phyloP scores from a whole-genome alignment of 129 eudicot species.

The Heracleum sosnowskyi region DNA sequence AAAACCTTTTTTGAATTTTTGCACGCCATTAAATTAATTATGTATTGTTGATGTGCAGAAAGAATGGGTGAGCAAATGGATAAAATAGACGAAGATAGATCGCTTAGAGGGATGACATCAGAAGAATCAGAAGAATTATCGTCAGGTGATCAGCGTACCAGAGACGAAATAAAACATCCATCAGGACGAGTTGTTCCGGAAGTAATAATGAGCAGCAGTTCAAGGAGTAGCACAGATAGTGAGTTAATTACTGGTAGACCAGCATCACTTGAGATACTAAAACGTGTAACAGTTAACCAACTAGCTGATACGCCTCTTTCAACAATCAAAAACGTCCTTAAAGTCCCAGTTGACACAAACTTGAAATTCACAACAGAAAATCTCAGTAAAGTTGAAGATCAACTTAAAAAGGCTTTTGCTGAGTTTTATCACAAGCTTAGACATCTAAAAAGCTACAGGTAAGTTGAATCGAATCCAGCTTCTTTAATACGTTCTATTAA shows the following conservation, averaged over 20 bases:
- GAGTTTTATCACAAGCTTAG: constrained; percentile 48
- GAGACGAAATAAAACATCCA: background rate
- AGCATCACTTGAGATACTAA: constrained; percentile 32
- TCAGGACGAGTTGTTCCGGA: constrained; percentile 2
- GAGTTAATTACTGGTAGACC: constrained; percentile 9
- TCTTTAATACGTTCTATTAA: no score
- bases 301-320: constrained; percentile 22
- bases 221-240: background rate
- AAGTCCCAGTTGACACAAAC: constrained; percentile 22
- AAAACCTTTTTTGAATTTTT: no score
- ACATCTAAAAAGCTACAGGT: constrained; percentile 44
- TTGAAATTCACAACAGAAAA: constrained; percentile 30
- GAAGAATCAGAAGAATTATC: background rate
- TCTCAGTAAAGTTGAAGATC: constrained; percentile 31
- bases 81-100: constrained; percentile 5
- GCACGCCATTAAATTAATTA: background rate
- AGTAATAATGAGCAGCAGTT: background rate
- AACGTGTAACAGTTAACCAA: constrained; percentile 35
- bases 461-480: background rate
- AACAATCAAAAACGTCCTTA: constrained; percentile 26
- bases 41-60: background rate
- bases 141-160: background rate
- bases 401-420: constrained; percentile 37
- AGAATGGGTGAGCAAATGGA: constrained; percentile 3
- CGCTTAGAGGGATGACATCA: background rate